Evolutionary conservation across 306 rosid species (phyloP), one percentile per base, ranked within the genome.

Genomic region (Adenanthera pavonina): DNA sequence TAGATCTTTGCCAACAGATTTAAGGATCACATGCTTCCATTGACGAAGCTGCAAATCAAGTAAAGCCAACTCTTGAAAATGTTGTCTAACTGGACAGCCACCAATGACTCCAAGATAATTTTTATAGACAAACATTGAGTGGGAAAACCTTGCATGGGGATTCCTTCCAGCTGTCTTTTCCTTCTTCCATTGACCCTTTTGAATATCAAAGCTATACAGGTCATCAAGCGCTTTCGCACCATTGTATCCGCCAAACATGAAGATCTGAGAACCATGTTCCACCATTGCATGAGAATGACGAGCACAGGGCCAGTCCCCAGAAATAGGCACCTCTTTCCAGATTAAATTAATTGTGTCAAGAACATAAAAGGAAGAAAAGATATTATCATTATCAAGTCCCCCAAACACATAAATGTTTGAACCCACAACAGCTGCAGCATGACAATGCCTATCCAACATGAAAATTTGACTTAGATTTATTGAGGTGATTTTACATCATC

Each of bases 231-330:
- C 89, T 88, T 92, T 89, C 60, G 88, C 91, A 75, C 98, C 94
- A 86, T 81, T 78, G 77, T 86, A 92, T 59, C 99, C 99, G 65
- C 98, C 99, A 83, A 93, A 93, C 75, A 92, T 64, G 80, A 86
- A 90, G 52, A 95, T 61, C 38, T 59, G 89, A 65, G 97, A 93
- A 57, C 92, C 90, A 67, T 74, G 85, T 19, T 92, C 90, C 77
- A 92, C 96, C 96, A 95, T 92, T 70, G 99, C 92, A 82, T 92
- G 97, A 73, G 99, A 95, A 78, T 95, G 98, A 49, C 97, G 93
- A 47, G 92, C 94, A 80, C 88, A 84, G 15, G 97, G 99, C 84
- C 85, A 81, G 16, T 92, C 93, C 69, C 94, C 97, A 19, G 78
- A 84, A 62, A 83, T 86, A 51, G 72, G 84, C 68, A 93, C 81